These are phyloP conservation scores for Fagopyrum esculentum DNA, from an alignment of 148 eudicot species.

Conservation along the genomic window DNA sequence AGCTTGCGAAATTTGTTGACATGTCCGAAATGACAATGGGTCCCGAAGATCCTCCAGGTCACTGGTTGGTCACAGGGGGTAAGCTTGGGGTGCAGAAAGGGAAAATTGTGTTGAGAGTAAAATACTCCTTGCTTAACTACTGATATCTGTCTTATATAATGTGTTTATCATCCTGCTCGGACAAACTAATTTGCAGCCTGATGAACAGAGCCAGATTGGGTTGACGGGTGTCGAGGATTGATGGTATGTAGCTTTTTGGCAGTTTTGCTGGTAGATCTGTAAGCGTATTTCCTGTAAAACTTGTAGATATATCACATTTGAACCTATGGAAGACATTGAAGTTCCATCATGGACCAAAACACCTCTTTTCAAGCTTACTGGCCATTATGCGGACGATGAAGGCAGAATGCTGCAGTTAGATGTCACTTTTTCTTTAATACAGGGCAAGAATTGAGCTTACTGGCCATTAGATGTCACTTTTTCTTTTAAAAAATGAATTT, in stretches of 20 bases:
- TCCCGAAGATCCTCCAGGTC: conserved; percentile 77
- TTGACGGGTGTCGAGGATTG: not conserved
- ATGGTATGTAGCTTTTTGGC: conserved; percentile 21
- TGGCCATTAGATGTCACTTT: not conserved
- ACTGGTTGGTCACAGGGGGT: conserved; percentile 92
- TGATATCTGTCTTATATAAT: conserved; percentile 17
- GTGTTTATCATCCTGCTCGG: conserved; percentile 16
- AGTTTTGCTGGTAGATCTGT: conserved; percentile 26
- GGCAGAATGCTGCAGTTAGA: not conserved
- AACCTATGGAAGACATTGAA: not conserved
- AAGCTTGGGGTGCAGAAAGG: conserved; percentile 90
- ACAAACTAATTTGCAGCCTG: conserved; percentile 16
- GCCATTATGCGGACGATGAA: not conserved
- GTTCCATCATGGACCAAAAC: not conserved
- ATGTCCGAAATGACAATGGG: conserved; percentile 81
- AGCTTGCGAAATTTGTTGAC: conserved; percentile 68
- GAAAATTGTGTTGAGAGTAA: conserved; percentile 72
- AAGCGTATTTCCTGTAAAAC: conserved; percentile 22
- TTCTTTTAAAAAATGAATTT: no score
- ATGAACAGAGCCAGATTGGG: conserved; percentile 13
- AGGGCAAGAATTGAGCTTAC: no score
- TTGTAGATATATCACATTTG: conserved; percentile 28
- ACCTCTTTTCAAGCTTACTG: not conserved
- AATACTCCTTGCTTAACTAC: conserved; percentile 83
- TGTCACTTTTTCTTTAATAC: not conserved